Percentiles rank a stretch among this genome's conserved stretches.
These are phyloP conservation scores for Xylariaceae sp. DNA, from an alignment of 2,329 filamentous ascomycete species.

Conservation along the genomic window DNA sequence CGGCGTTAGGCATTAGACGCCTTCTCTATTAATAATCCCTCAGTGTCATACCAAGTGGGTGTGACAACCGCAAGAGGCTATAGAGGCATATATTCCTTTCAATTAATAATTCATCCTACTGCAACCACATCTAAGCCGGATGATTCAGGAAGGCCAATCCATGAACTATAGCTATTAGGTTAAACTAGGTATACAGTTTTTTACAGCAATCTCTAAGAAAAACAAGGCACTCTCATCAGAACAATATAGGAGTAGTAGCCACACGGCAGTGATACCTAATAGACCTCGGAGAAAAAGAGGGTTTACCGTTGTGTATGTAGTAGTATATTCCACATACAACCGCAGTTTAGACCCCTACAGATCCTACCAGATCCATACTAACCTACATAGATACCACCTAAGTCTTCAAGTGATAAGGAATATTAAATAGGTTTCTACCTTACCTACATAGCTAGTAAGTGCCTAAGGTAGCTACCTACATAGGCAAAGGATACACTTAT, in stretches of 20 bases:
- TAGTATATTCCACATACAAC: background rate
- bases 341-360: background rate
- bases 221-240: background rate
- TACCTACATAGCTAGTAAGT: no score
- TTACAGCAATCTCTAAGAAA: background rate
- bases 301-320: background rate
- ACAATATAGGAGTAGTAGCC: background rate
- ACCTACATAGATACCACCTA: background rate
- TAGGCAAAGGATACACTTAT: no score
- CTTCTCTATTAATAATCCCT: conserved; percentile 26
- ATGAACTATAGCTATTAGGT: background rate
- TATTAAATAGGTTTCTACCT: no score
- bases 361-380: background rate
- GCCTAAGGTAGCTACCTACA: background rate
- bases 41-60: conserved; percentile 18
- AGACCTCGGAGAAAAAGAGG: background rate
- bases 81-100: background rate
- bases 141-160: conserved; percentile 3
- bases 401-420: background rate
- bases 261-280: background rate
- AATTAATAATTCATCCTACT: conserved; percentile 5
- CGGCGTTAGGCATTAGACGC: no score
- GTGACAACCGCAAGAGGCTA: conserved; percentile 19
- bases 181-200: no score
- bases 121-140: conserved; percentile 14